A percentile compares a stretch with the other conserved stretches of the same genome.
These are phyloP conservation scores for Agaricus sinodeliciosus DNA, from an alignment of 768 basidiomycete genomes.

Conservation along the genomic window DNA sequence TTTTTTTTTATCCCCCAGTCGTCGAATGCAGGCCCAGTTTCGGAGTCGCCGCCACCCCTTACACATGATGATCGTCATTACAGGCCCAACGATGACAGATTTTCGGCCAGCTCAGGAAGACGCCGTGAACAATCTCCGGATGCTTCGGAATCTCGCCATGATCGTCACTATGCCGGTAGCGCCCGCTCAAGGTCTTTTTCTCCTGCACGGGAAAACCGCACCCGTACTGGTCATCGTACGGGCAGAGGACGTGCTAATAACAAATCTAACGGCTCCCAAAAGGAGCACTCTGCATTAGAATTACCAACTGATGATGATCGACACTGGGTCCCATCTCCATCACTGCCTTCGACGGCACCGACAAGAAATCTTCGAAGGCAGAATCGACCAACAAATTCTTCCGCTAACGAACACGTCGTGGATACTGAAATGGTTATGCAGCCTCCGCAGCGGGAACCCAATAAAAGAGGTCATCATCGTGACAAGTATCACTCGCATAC, in stretches of 20 bases:
- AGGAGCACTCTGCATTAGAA: constrained; percentile 20
- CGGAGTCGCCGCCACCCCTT: constrained; percentile 21
- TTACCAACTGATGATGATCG: constrained; percentile 18
- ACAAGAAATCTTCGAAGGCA: constrained; percentile 17
- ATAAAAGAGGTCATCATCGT: constrained; percentile 14
- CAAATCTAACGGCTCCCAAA: constrained; percentile 22
- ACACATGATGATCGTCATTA: constrained; percentile 63
- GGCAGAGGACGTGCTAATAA: constrained; percentile 21
- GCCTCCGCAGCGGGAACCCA: not conserved
- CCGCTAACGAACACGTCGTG: not conserved
- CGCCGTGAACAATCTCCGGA: constrained; percentile 10
- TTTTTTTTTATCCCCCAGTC: constrained; percentile 22
- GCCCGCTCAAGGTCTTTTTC: constrained; percentile 23
- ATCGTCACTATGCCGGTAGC: constrained; percentile 13
- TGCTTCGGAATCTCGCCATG: constrained; percentile 14
- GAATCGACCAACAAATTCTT: constrained; percentile 1
- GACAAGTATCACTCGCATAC: constrained; percentile 24
- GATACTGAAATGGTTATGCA: constrained; percentile 4
- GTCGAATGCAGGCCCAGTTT: constrained; percentile 15
- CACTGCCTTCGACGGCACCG: constrained; percentile 14
- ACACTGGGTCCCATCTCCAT: constrained; percentile 19
- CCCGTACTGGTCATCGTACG: constrained; percentile 19
- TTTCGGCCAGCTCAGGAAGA: constrained; percentile 15
- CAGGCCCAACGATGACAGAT: constrained; percentile 36
- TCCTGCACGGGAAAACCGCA: constrained; percentile 13